Evolutionary conservation across 179 eudicot genomes (phyloP), one percentile per base, ranked within the genome.

Genomic region (Camellia oleifera): DNA sequence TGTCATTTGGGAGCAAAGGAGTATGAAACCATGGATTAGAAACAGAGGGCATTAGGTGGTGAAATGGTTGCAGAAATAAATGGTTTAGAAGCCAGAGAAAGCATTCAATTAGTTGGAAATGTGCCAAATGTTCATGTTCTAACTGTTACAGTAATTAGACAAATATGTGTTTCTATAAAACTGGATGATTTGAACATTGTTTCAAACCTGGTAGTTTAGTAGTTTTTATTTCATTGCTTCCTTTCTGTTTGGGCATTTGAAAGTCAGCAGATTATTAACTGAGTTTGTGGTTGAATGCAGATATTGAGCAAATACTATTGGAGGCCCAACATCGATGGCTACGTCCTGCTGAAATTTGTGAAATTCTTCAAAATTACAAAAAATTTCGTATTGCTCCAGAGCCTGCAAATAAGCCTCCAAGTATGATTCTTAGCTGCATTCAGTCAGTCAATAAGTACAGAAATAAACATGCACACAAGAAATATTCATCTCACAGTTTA

Each of bases 301-400:
- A 89, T 85, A 90, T 90, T 78, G 87, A 85, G 66, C 91, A 90
- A 77, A 87, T 90, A 82, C 90, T 89, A 58, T 69, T 60, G 81
- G 92, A 89, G 86, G 94, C 94, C 62, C 90, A 88, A 76, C 88
- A 86, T 82, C 89, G 94, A 75, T 90, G 94, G 94, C 81, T 90
- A 75, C 90, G 91, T 15, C 94, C 94, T 45, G 90, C 92, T 61
- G 94, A 90, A 82, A 90, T 90, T 68, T 90, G 92, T 85, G 90
- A 89, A 85, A 90, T 90, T 73, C 90, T 90, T 71, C 88, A 69
- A 70, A 90, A 90, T 81, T 86, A 87, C 79, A 73, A 81, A 17
- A 86, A 76, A 20, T 89, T 90, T 75, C 86, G 83, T 40, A 87
- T 90, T 79, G 84, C 92, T 77, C 87, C 92, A 52, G 92, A 89